Base-by-base conservation (phyloP, 306 rosid species). In the Nissolia schottii region DNA sequence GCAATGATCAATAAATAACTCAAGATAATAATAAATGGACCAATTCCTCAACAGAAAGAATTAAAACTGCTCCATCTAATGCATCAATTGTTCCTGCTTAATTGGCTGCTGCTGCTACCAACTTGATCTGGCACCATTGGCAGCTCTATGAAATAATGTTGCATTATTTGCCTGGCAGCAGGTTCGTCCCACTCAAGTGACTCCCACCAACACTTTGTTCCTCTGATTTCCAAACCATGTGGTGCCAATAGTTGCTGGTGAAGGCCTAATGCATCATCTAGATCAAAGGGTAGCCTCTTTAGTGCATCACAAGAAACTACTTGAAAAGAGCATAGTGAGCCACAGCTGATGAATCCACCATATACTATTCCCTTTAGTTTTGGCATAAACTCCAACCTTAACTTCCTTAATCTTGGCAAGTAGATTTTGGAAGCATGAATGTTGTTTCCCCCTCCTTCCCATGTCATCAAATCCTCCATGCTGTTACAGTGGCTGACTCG, bases 331-430 rank as follows among this genome's bases (percentile, higher is more conserved):
- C 64, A 25, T 32, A 9, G 64, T 23, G 41, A 62, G 7, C 31
- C 53, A 35, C 2, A 51, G 13, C 38, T 56, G 25, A 74, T 53
- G 72, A 74, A 18, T 6, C 57, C 65, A 37, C 19, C 35, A 19
- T 51, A 74, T 53, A n/a, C n/a, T n/a, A 53, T 64, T 0, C 23
- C 24, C 10, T 22, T 64, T 32, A 63, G 24, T 16, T 37, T 7
- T 23, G 79, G 72, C 72, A 74, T 10, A 27, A 15, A 6, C 7
- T 74, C 72, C 79, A 63, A 74, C 72, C 56, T 63, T 56, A 64
- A 37, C 56, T 27, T 24, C 7, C 40, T n/a, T 46, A 64, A 22
- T 37, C 40, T 74, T 50, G 79, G 79, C 20, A 74, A 16, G 41
- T 10, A 32, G 34, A 63, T 51, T 35, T 50, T 38, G 7, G 54